Evolutionary conservation across 1,284 basidiomycete genomes (phyloP).

Genomic region (Ganoderma meredithae): DNA sequence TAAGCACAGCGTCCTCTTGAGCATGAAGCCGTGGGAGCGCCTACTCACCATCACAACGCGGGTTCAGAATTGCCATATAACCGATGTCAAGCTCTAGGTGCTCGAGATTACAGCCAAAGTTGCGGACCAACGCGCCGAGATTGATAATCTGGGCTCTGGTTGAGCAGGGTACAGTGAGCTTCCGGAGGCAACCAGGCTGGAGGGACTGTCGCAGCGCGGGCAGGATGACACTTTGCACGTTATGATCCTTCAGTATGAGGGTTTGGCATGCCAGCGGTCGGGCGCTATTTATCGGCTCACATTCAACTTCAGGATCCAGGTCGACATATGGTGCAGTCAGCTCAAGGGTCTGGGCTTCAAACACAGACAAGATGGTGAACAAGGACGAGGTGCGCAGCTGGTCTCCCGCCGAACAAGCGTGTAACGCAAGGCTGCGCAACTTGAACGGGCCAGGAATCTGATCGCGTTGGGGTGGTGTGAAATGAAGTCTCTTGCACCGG

Average conservation of each 20-base stretch:
- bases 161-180: neutral
- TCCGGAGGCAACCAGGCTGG: neutral
- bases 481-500: neutral
- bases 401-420: slow-evolving; percentile 2
- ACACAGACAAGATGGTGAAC: neutral
- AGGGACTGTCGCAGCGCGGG: neutral
- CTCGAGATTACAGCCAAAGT: neutral
- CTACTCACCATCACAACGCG: neutral
- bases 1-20: neutral
- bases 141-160: neutral
- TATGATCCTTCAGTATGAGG: neutral
- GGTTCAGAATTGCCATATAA: slow-evolving; percentile 1
- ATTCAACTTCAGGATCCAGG: neutral
- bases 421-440: neutral
- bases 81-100: neutral
- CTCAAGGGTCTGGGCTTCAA: neutral
- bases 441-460: neutral
- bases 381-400: neutral
- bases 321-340: neutral
- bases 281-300: neutral
- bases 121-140: neutral
- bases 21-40: neutral
- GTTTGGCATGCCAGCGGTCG: neutral
- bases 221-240: neutral
- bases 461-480: neutral